Percentiles rank a stretch among this genome's conserved stretches.
These are phyloP conservation scores for Xylariaceae sp. DNA, from an alignment of 2,329 filamentous ascomycete genomes.

Conservation along the genomic window DNA sequence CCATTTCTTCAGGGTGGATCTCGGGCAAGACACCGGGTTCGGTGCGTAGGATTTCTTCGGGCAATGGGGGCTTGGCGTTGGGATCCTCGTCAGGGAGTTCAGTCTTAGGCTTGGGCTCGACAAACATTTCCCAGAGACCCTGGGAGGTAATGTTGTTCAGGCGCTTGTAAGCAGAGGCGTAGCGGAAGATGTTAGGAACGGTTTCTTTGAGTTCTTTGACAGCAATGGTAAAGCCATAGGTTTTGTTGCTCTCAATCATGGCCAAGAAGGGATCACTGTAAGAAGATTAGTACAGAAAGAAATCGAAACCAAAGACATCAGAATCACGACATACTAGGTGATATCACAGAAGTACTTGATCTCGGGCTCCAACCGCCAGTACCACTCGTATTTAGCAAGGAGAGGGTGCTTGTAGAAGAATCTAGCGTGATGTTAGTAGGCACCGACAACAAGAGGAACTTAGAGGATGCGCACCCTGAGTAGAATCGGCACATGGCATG, in stretches of 20 bases:
- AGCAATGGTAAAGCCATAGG: conserved; percentile 97
- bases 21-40: conserved; percentile 71
- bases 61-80: conserved; percentile 61
- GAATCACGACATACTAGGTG: conserved; percentile 68
- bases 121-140: conserved; percentile 98
- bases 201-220: conserved; percentile 98
- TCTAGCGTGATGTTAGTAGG: conserved; percentile 36
- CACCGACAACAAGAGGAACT: neutral
- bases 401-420: conserved; percentile 98
- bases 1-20: conserved; percentile 89
- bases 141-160: conserved; percentile 84
- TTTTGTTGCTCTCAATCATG: conserved; percentile 94
- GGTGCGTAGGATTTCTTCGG: conserved; percentile 74
- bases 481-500: conserved; percentile 99
- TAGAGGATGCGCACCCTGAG: conserved; percentile 65
- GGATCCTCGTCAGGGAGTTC: conserved; percentile 56
- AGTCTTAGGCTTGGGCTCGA: conserved; percentile 65
- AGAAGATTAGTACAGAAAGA: conserved; percentile 20
- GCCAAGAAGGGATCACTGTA: conserved; percentile 84
- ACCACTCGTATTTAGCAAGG: conserved; percentile 97
- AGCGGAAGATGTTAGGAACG: conserved; percentile 96
- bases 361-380: conserved; percentile 97
- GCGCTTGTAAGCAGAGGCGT: conserved; percentile 96
- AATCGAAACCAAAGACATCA: neutral
- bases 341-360: conserved; percentile 99